These are phyloP conservation scores for Gleditsia sinensis DNA, from an alignment of 306 rosid species.

Conservation along the genomic window DNA sequence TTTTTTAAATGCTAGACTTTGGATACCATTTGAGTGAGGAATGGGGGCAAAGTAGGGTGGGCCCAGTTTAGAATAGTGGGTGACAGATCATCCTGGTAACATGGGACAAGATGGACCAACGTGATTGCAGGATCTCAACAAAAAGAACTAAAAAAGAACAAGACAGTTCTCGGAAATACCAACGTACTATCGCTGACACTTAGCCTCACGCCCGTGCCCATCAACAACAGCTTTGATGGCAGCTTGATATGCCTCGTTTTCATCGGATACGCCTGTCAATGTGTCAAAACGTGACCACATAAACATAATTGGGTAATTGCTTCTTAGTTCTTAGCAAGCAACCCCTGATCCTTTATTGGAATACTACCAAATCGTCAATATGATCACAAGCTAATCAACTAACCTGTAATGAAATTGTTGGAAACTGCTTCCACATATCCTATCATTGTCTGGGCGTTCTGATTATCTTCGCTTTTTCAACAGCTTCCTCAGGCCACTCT, in stretches of 20 bases:
- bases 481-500: slow-evolving; percentile 91
- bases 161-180: slow-evolving; percentile 52
- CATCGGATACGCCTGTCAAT: slow-evolving; percentile 83
- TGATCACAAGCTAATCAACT: slow-evolving; percentile 16
- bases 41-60: too few species aligned
- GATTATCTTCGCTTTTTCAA: slow-evolving; percentile 82
- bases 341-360: background rate
- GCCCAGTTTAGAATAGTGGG: too few species aligned
- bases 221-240: slow-evolving; percentile 69
- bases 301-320: background rate
- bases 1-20: too few species aligned
- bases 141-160: too few species aligned
- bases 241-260: slow-evolving; percentile 77
- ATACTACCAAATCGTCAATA: background rate
- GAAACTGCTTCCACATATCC: slow-evolving; percentile 89
- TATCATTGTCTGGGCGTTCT: slow-evolving; percentile 78
- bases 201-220: too few species aligned
- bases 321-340: background rate
- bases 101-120: background rate
- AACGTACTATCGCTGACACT: slow-evolving; percentile 55
- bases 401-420: slow-evolving; percentile 86
- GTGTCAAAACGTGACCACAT: slow-evolving; percentile 13
- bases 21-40: too few species aligned
- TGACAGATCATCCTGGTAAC: background rate
- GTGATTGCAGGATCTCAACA: background rate